Base-by-base conservation (phyloP, 2,329 filamentous ascomycete species). In the Ilyonectria mors-panacis region DNA sequence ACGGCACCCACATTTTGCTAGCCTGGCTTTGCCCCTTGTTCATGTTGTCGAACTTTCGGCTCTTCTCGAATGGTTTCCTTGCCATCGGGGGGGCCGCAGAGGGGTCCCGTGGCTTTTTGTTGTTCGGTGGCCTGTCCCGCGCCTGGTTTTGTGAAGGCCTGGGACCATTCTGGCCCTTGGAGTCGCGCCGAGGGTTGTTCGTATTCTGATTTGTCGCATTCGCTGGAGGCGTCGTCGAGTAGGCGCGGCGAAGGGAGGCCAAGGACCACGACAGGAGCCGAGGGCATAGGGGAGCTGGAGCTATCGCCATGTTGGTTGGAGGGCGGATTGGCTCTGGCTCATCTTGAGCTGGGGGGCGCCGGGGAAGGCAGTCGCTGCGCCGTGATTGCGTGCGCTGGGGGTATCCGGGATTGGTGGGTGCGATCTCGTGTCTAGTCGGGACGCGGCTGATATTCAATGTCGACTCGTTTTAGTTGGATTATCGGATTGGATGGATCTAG, bases 281-380 rank as follows among this genome's bases (percentile, higher is more conserved):
- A 30, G 55, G 48, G 45, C 63, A 51, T 44, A 69, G 59, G 58
- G 65, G 58, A 60, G 69, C 66, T 68, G 57, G 70, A 66, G 67
- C 63, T 75, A 74, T 68, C 39, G 67, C 58, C 77, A 79, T 79
- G 63, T 68, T 61, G 70, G 56, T 66, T 23, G 44, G 21, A 23
- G 28, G 26, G 35, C n/a, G 42, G 64, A 17, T 45, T 37, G 28
- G 42, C 53, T 57, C 45, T 54, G 45, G 33, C 48, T 66, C 71
- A 72, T 78, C 45, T 70, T 71, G 42, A 48, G 26, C 17, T 50
- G 47, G 12, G 15, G 15, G 39, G 3, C 23, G n/a, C 21, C 19
- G n/a, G 47, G 6, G 23, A 17, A 58, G 10, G 21, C 21, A 19
- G 30, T 53, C 15, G 15, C 23, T 51, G 30, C 19, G 42, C 8